phyloP scores from a whole-genome alignment of 2,329 filamentous ascomycete species.

The Rutstroemia sydowiana region DNA sequence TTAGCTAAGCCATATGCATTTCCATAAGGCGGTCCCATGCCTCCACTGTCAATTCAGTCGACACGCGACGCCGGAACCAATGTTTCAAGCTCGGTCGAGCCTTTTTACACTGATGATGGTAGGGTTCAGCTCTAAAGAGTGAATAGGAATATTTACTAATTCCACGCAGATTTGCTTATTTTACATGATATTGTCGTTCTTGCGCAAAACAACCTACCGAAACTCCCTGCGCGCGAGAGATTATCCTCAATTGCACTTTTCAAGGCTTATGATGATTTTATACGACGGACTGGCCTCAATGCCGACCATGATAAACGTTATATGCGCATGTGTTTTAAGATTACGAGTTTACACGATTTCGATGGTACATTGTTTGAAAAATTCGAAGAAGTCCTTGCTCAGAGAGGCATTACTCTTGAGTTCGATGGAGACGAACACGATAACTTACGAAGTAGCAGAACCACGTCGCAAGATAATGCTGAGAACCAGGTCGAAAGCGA shows the following conservation, averaged over 20 bases:
- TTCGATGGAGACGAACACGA: conserved; percentile 36
- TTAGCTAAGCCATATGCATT: conserved; percentile 13
- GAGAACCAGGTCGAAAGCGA: conserved; percentile 10
- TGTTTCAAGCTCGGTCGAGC: conserved; percentile 24
- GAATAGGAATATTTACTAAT: conserved; percentile 7
- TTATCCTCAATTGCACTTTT: conserved; percentile 73
- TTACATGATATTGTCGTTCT: conserved; percentile 69
- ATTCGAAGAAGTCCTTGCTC: conserved; percentile 59
- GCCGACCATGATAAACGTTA: conserved; percentile 69
- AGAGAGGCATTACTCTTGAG: conserved; percentile 66
- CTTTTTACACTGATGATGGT: conserved; percentile 58
- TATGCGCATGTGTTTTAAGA: conserved; percentile 70
- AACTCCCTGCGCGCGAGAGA: conserved; percentile 51
- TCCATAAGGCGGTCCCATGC: conserved; percentile 35
- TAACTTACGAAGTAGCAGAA: conserved; percentile 5
- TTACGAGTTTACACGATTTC: conserved; percentile 55
- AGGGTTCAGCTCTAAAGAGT: conserved; percentile 11
- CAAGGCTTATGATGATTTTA: conserved; percentile 68
- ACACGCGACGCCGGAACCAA: conserved; percentile 13
- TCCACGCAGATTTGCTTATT: conserved; percentile 61
- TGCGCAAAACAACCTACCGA: conserved; percentile 58
- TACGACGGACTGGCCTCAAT: conserved; percentile 63
- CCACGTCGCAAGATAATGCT: background rate
- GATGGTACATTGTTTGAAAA: conserved; percentile 55
- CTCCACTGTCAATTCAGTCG: conserved; percentile 31